phyloP scores from a whole-genome alignment of 805 yeast genomes.

The Candida andamanensis region DNA sequence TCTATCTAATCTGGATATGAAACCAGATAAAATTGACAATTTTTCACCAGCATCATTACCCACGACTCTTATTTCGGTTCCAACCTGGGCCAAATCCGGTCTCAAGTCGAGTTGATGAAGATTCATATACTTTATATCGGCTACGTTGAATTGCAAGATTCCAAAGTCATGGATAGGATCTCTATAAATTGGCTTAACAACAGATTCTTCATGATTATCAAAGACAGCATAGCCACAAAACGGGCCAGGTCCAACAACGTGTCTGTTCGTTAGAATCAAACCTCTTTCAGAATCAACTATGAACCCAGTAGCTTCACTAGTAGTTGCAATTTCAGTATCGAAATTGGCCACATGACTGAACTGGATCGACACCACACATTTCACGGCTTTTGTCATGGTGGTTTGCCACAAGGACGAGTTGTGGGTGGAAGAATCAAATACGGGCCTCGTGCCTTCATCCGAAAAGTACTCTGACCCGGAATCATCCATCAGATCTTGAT shows the following conservation, averaged over 20 bases:
- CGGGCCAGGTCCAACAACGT: conserved; percentile 95
- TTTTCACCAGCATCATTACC: conserved; percentile 98
- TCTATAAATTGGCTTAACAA: conserved; percentile 77
- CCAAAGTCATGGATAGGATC: conserved; percentile 97
- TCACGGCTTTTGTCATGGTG: conserved; percentile 76
- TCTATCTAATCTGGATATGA: conserved; percentile 79
- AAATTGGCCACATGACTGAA: conserved; percentile 82
- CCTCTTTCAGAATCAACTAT: conserved; percentile 83
- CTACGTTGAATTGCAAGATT: conserved; percentile 73
- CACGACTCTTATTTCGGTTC: conserved; percentile 87
- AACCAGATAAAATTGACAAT: conserved; percentile 81
- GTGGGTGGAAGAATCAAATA: background rate
- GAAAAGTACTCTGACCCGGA: conserved; percentile 1
- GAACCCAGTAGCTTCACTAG: conserved; percentile 92
- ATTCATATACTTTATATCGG: conserved; percentile 64
- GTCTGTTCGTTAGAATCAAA: conserved; percentile 84
- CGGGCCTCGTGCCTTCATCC: background rate
- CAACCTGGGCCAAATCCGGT: conserved; percentile 86
- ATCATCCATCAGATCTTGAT: background rate
- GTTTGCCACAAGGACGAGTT: conserved; percentile 55
- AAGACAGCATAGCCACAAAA: conserved; percentile 87
- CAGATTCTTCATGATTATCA: conserved; percentile 91
- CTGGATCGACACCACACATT: conserved; percentile 83
- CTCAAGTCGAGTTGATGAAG: conserved; percentile 60
- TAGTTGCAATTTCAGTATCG: conserved; percentile 77